Base-by-base conservation (phyloP, 1,284 basidiomycete genomes). In the Trametes versicolor region DNA sequence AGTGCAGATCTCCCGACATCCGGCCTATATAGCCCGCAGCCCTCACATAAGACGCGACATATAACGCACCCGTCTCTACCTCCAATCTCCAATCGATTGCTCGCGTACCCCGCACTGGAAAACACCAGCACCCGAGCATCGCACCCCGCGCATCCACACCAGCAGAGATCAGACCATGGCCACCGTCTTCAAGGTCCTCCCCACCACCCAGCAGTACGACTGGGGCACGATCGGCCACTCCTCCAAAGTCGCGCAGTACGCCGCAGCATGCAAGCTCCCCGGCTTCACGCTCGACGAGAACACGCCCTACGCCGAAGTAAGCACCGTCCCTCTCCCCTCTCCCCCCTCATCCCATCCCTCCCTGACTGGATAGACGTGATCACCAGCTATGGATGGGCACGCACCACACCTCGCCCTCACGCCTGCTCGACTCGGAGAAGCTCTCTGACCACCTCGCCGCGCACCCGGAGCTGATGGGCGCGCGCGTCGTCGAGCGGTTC, bases 311-410 rank as follows among this genome's bases (percentile, higher is more conserved):
- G 88, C 89, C 37, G 89, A 91, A 82, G 89, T 89, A 68, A 64
- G 84, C 51, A 55, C 23, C 58, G 37, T 43, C 43, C 12, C 29
- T 21, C 36, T 9, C 41, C 51, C 27, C n/a, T n/a, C 21, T 6
- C 32, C 34, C 52, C 0, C 23, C n/a, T 15, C 34, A 4, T 23
- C 59, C 25, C 41, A 17, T 41, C 34, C 36, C 37, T 62, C 12
- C 21, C 63, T 67, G 55, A 62, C 70, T 53, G 61, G 19, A 19
- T 29, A 47, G 54, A 65, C 50, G 63, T 43, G 36, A 39, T 58
- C 9, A 57, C 73, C 37, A 97, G 95, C 82, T 98, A 50, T 99
- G 98, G 98, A 99, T 99, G 97, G 98, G 98, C 19, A 99, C 98
- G 0, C 98, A 99, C 75, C 87, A 94, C 1, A 94, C 87, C 27